A percentile compares a stretch with the other conserved stretches of the same genome.
These are phyloP conservation scores for Cucumis variabilis DNA, from an alignment of 331 rosid species.

Conservation along the genomic window DNA sequence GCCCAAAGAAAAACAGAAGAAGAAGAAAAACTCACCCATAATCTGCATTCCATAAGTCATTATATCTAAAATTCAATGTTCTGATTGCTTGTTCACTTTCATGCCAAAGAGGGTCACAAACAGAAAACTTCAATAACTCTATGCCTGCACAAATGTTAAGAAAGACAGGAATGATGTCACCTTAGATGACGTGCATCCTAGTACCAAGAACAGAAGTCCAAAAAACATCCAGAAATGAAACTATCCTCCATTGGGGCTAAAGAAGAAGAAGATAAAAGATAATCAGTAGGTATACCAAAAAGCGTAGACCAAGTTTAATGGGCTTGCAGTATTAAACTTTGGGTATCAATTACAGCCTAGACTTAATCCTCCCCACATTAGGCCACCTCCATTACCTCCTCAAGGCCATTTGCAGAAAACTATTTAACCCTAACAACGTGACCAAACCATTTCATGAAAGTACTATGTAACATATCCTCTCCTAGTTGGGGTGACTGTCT, in stretches of 20 bases:
- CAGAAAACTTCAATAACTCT: conserved; percentile 52
- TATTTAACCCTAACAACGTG: background rate
- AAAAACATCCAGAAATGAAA: background rate
- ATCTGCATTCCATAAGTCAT: conserved; percentile 41
- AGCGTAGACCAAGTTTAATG: too few relatives aligned
- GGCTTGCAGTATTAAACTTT: too few relatives aligned
- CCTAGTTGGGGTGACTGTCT: background rate
- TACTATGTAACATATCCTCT: background rate
- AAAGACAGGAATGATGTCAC: background rate
- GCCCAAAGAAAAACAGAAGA: background rate
- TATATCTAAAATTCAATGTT: conserved; percentile 48
- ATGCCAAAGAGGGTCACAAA: conserved; percentile 54
- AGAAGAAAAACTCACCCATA: conserved; percentile 41
- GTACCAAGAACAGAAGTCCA: conserved; percentile 10
- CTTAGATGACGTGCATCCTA: background rate
- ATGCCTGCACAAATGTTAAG: conserved; percentile 41
- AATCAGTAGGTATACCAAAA: too few relatives aligned
- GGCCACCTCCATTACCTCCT: too few relatives aligned
- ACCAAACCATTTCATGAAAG: background rate
- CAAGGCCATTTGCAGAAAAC: background rate
- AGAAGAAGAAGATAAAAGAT: background rate
- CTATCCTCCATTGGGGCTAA: background rate
- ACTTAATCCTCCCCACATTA: too few relatives aligned
- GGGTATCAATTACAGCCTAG: too few relatives aligned
- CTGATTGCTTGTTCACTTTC: conserved; percentile 44